Percentiles rank a stretch among this genome's conserved stretches.
phyloP scores from a whole-genome alignment of 768 basidiomycete species.

The Multifurca ochricompacta region DNA sequence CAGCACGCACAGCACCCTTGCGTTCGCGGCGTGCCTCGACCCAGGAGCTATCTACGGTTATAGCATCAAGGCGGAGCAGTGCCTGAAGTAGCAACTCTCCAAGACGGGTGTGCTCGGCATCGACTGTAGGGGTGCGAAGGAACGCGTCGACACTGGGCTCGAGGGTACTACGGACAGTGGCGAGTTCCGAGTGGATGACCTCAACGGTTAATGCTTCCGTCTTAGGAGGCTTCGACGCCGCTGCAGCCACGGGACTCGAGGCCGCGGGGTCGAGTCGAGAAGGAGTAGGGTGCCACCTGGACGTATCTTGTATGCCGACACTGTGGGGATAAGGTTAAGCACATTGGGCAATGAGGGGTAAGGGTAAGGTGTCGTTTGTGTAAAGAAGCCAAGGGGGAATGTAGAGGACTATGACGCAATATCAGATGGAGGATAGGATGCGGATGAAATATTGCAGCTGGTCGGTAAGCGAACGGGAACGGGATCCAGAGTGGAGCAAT shows the following conservation, averaged over 20 bases:
- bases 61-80: constrained; percentile 80
- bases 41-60: constrained; percentile 70
- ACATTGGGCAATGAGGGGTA: constrained; percentile 18
- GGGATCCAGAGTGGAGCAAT: constrained; percentile 17
- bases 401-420: constrained; percentile 7
- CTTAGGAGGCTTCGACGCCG: constrained; percentile 25
- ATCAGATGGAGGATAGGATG: not conserved
- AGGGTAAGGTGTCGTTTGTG: not conserved
- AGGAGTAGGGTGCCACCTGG: constrained; percentile 63
- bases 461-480: not conserved
- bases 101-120: constrained; percentile 46
- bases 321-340: constrained; percentile 29
- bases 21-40: constrained; percentile 68
- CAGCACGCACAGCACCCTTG: constrained; percentile 79
- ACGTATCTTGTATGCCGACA: constrained; percentile 69
- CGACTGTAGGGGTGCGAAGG: constrained; percentile 21
- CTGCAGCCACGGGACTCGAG: constrained; percentile 24
- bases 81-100: constrained; percentile 80
- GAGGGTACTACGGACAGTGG: constrained; percentile 45
- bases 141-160: constrained; percentile 52
- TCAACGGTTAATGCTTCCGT: constrained; percentile 48
- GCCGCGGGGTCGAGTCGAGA: constrained; percentile 32
- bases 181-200: constrained; percentile 47
- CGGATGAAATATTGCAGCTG: not conserved
- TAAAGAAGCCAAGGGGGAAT: not conserved